Base-by-base conservation (phyloP, 768 basidiomycete genomes). In the Calocybe cyanea region DNA sequence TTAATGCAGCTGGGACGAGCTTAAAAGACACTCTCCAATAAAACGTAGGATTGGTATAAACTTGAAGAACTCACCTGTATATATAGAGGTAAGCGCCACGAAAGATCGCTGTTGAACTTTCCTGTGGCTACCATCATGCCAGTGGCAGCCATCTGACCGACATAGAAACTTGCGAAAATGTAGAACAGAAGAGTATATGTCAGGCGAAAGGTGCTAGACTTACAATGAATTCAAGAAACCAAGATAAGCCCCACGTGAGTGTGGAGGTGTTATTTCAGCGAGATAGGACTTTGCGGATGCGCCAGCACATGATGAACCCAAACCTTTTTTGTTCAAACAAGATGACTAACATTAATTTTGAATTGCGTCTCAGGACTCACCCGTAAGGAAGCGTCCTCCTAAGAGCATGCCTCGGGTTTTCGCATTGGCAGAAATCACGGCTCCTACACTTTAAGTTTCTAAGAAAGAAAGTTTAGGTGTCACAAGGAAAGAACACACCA, bases 51-150 rank as follows among this genome's bases (percentile, higher is more conserved):
- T 30, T 18, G 14, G 20, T 14, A 13, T n/a, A 23, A 24, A 25
- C 24, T 31, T 18, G 14, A 30, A 37, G 14, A 23, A 24, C 52
- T 19, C 28, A 68, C 70, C 63, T 79, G 76, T 23, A 79, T 65
- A 47, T 73, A 75, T 28, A 80, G 53, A 14, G 75, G 77, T 10
- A 75, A 58, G 34, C 77, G 63, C 77, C 77, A 80, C 9, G 75
- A 68, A 57, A 63, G 57, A 2, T 77, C 64, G 39, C 55, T 71
- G 9, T 56, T 31, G 48, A 60, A 72, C 45, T 60, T 65, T 9
- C 75, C 76, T 14, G 73, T 77, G 1, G 73, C 61, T 10, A 80
- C 72, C 67, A 77, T 73, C 71, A 80, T 76, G 3, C 77, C 78
- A 14, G 71, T 73, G 1, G 77, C 78, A 21, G 69, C 59, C 58